Conservation (phyloP, 257 asterid species). For the Solanum boliviense region DNA sequence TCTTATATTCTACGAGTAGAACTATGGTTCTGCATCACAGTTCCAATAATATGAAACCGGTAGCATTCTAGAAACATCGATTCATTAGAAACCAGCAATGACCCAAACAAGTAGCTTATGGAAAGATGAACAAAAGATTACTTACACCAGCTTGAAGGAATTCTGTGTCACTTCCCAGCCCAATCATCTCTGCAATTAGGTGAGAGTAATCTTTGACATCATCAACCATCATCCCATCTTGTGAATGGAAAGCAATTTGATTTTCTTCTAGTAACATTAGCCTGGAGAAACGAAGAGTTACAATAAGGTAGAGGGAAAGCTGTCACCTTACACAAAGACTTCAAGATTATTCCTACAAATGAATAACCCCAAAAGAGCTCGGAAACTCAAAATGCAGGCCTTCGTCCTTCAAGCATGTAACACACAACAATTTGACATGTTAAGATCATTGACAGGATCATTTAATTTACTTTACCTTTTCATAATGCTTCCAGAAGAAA, state of each 20-base stretch:
- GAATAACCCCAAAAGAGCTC: not conserved
- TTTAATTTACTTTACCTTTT: slow-evolving; percentile 49
- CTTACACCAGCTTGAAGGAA: slow-evolving; percentile 84
- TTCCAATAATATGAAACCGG: not conserved
- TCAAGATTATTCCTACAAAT: not conserved
- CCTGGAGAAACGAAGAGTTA: slow-evolving; percentile 37
- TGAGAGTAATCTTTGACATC: slow-evolving; percentile 85
- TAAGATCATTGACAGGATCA: not conserved
- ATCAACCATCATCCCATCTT: slow-evolving; percentile 63
- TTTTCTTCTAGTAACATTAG: slow-evolving; percentile 94
- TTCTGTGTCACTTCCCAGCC: slow-evolving; percentile 78
- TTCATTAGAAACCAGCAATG: not conserved
- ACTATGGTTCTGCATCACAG: not conserved
- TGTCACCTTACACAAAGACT: not conserved
- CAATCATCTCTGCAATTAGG: slow-evolving; percentile 91
- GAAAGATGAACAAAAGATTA: not conserved
- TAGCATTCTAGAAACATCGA: not conserved
- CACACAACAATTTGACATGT: not conserved
- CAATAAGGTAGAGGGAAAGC: not conserved
- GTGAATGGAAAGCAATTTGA: slow-evolving; percentile 89
- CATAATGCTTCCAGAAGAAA: slow-evolving; percentile 95
- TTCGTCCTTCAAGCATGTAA: not conserved
- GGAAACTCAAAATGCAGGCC: not conserved
- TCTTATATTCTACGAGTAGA: not conserved
- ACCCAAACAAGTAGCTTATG: not conserved